A percentile compares a stretch with the other conserved stretches of the same genome.
phyloP scores from a whole-genome alignment of 1,139 yeast species.

The Ogataea hybrid region DNA sequence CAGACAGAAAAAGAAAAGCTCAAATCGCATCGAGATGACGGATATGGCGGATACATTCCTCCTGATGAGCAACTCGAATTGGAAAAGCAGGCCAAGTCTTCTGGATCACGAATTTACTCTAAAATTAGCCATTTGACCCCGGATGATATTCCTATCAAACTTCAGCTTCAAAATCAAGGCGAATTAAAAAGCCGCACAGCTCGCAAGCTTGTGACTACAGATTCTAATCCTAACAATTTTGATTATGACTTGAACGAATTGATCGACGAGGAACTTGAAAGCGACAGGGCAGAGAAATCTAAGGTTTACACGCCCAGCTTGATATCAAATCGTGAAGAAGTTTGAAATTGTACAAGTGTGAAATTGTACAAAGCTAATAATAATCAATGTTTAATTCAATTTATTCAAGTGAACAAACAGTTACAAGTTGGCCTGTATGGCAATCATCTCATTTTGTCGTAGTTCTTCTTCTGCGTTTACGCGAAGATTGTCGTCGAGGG shows the following conservation, averaged over 20 bases:
- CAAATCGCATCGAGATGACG: constrained; percentile 9
- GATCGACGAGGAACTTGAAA: constrained; percentile 42
- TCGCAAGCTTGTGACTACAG: constrained; percentile 20
- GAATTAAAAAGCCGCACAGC: constrained; percentile 22
- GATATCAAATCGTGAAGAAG: constrained; percentile 10
- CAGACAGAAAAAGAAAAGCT: constrained; percentile 5
- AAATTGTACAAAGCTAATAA: not conserved
- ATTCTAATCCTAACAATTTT: constrained; percentile 35
- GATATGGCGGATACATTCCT: constrained; percentile 34
- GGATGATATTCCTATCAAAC: constrained; percentile 38
- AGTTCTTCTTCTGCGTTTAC: constrained; percentile 16
- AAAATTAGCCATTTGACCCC: constrained; percentile 31
- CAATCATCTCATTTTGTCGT: constrained; percentile 25
- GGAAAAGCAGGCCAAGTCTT: constrained; percentile 11
- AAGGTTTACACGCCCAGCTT: not conserved
- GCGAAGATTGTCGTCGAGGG: not conserved
- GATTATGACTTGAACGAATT: constrained; percentile 49
- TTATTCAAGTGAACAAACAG: not conserved
- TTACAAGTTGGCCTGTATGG: constrained; percentile 29
- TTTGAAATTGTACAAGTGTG: no score
- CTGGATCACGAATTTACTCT: constrained; percentile 28
- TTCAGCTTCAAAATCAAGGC: constrained; percentile 23
- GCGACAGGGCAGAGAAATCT: constrained; percentile 19
- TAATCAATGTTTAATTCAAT: no score
- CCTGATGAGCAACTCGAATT: constrained; percentile 35